phyloP scores from a whole-genome alignment of 2,329 filamentous ascomycete genomes.

The Elsinoe batatas region DNA sequence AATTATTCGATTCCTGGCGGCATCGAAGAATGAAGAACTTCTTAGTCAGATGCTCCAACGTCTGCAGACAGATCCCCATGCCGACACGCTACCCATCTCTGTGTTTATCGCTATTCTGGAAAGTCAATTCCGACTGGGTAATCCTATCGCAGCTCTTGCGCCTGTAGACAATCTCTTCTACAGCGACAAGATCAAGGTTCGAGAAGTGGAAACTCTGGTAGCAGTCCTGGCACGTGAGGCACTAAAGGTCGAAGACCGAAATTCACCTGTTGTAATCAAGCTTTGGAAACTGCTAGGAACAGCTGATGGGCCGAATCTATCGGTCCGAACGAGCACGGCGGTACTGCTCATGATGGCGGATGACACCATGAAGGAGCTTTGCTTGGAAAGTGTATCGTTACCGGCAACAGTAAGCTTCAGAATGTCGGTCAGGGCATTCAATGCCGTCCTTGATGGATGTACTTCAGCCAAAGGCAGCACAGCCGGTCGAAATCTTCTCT shows the following conservation, averaged over 20 bases:
- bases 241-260: background rate
- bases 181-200: background rate
- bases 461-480: conserved; percentile 39
- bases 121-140: conserved; percentile 32
- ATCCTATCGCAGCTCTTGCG: conserved; percentile 28
- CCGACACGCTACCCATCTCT: conserved; percentile 12
- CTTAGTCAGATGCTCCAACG: conserved; percentile 21
- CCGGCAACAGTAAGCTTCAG: conserved; percentile 15
- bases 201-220: background rate
- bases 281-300: conserved; percentile 11
- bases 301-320: background rate
- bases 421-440: conserved; percentile 35
- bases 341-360: conserved; percentile 21
- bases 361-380: conserved; percentile 22
- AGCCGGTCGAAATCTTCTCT: conserved; percentile 39
- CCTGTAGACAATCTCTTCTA: conserved; percentile 29
- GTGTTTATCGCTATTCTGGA: conserved; percentile 33
- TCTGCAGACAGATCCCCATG: conserved; percentile 12
- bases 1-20: conserved; percentile 45
- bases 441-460: conserved; percentile 45
- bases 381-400: conserved; percentile 17
- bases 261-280: background rate
- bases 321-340: conserved; percentile 7
- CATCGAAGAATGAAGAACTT: conserved; percentile 35
- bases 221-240: conserved; percentile 7